Conservation (phyloP, 202 grass and related monocot species). For the Panicum virgatum region DNA sequence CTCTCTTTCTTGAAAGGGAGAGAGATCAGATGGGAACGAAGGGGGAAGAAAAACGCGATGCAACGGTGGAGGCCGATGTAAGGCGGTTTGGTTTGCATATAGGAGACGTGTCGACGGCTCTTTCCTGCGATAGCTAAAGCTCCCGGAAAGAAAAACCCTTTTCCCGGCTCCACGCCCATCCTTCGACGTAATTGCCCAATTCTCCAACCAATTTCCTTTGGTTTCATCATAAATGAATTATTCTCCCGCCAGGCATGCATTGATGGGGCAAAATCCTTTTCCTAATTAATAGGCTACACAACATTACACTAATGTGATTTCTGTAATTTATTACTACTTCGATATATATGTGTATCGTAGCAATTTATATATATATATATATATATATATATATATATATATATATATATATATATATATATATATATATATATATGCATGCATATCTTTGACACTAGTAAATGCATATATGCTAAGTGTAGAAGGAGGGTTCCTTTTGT, state of each 20-base stretch:
- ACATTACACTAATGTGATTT: background rate
- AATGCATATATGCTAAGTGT: background rate
- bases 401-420: background rate
- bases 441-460: background rate
- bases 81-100: conserved; percentile 54
- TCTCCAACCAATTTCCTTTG: background rate
- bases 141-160: conserved; percentile 29
- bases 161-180: background rate
- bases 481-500: background rate
- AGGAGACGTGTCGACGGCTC: conserved; percentile 60
- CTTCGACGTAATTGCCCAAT: conserved; percentile 40
- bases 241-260: background rate
- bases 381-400: background rate
- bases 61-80: conserved; percentile 43
- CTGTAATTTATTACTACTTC: background rate
- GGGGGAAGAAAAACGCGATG: conserved; percentile 17
- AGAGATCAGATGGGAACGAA: background rate
- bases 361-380: background rate
- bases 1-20: background rate
- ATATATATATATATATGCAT: background rate
- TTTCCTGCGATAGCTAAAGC: conserved; percentile 52
- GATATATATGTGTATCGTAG: background rate
- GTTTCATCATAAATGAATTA: conserved; percentile 19
- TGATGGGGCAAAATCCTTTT: background rate
- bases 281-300: background rate